phyloP scores from a whole-genome alignment of 1,139 yeast genomes.

The Ashbya aceris region DNA sequence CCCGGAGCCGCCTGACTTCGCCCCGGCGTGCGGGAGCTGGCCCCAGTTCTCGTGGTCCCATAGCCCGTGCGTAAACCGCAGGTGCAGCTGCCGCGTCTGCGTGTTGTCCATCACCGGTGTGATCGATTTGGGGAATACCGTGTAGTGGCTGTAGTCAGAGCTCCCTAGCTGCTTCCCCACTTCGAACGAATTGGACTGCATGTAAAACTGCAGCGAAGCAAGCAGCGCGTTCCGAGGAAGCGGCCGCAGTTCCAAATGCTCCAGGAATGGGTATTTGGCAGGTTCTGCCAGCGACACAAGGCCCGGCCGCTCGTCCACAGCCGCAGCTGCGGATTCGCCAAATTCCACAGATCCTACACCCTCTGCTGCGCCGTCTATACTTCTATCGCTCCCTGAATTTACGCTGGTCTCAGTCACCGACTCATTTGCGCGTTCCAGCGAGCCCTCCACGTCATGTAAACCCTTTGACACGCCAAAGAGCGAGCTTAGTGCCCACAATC shows the following conservation, averaged over 20 bases:
- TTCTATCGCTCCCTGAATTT: too few species aligned
- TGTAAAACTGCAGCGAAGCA: constrained; percentile 49
- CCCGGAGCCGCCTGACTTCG: constrained; percentile 82
- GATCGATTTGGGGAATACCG: constrained; percentile 69
- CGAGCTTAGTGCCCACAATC: too few species aligned
- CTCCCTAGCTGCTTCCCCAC: constrained; percentile 17
- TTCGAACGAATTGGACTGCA: constrained; percentile 42
- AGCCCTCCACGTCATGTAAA: too few species aligned
- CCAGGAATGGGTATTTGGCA: constrained; percentile 41
- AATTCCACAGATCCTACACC: too few species aligned
- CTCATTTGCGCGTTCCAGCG: too few species aligned
- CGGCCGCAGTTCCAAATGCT: constrained; percentile 53
- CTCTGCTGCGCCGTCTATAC: too few species aligned
- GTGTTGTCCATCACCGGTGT: constrained; percentile 69
- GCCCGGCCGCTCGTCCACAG: constrained; percentile 1
- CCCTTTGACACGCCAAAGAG: too few species aligned
- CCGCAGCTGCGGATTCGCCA: too few species aligned
- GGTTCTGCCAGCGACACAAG: constrained; percentile 5
- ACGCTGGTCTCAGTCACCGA: too few species aligned
- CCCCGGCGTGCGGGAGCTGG: constrained; percentile 61
- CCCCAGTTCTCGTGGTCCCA: constrained; percentile 95
- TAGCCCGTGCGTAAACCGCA: constrained; percentile 89
- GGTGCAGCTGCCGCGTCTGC: constrained; percentile 63
- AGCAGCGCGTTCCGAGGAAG: constrained; percentile 60
- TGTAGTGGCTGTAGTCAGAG: constrained; percentile 43